Evolutionary conservation across 768 basidiomycete genomes (phyloP).

Genomic region (Lentinula detonsa): DNA sequence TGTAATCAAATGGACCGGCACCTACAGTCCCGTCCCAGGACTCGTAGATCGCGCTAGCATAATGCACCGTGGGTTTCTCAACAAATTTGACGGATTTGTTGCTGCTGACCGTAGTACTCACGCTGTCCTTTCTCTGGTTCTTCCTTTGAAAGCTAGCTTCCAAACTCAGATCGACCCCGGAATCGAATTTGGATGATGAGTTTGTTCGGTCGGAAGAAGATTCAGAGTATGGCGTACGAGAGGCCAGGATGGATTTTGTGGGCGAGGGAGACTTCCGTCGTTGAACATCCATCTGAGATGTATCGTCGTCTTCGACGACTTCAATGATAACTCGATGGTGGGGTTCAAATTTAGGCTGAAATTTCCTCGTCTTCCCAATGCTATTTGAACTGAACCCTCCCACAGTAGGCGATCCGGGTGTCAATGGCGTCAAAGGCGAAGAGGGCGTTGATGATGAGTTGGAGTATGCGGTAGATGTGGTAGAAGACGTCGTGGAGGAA

Average conservation of each 20-base stretch:
- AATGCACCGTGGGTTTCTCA: constrained; percentile 58
- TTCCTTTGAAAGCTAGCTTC: not conserved
- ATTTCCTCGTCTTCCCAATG: not conserved
- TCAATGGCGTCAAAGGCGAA: constrained; percentile 10
- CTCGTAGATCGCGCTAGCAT: constrained; percentile 18
- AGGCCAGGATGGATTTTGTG: constrained; percentile 53
- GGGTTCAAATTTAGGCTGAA: constrained; percentile 7
- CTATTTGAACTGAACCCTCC: constrained; percentile 14
- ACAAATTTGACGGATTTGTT: constrained; percentile 67
- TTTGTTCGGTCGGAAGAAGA: constrained; percentile 22
- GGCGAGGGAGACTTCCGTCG: constrained; percentile 19
- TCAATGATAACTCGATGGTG: constrained; percentile 4
- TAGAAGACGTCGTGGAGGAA: constrained; percentile 12
- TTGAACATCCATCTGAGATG: not conserved
- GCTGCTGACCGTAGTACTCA: constrained; percentile 15
- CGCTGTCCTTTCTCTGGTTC: constrained; percentile 8
- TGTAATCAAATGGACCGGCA: constrained; percentile 13
- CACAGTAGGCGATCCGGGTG: constrained; percentile 19
- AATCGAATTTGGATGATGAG: not conserved
- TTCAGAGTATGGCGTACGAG: constrained; percentile 37
- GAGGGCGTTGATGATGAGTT: constrained; percentile 2
- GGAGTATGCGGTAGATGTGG: constrained; percentile 4
- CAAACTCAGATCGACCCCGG: not conserved
- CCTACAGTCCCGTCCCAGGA: constrained; percentile 6
- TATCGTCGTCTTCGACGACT: constrained; percentile 4